Evolutionary conservation across 768 basidiomycete genomes (phyloP).

Genomic region (Tricholoma furcatifolium): DNA sequence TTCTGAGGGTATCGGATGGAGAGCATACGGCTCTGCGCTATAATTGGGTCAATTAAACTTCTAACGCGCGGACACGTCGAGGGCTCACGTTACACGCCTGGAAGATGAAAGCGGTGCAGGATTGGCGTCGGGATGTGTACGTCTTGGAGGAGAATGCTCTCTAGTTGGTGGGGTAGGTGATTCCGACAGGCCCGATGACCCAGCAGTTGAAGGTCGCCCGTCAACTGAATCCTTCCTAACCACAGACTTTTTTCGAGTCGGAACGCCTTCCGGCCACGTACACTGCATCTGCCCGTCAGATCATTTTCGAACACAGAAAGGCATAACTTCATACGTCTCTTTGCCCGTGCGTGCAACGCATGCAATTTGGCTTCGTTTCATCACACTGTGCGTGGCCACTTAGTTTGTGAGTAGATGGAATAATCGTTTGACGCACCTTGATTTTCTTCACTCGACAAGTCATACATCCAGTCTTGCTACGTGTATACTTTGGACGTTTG

Average conservation of each 20-base stretch:
- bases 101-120: conserved; percentile 37
- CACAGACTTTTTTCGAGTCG: conserved; percentile 64
- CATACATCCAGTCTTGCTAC: conserved; percentile 92
- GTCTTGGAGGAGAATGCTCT: conserved; percentile 61
- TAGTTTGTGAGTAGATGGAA: conserved; percentile 2
- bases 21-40: conserved; percentile 44
- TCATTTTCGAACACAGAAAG: not conserved
- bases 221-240: conserved; percentile 59
- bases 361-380: conserved; percentile 85
- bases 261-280: conserved; percentile 82
- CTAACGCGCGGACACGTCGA: conserved; percentile 2
- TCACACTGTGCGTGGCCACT: conserved; percentile 61
- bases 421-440: conserved; percentile 58
- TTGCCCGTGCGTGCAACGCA: conserved; percentile 83
- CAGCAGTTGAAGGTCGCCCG: conserved; percentile 71
- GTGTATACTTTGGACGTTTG: conserved; percentile 89
- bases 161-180: conserved; percentile 71
- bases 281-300: conserved; percentile 45
- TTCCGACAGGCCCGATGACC: conserved; percentile 71
- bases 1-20: conserved; percentile 44
- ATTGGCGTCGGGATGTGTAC: conserved; percentile 41
- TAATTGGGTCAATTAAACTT: conserved; percentile 14
- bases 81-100: conserved; percentile 38
- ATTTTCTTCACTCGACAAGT: conserved; percentile 95
- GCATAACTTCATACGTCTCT: conserved; percentile 61